Percentiles rank a stretch among this genome's conserved stretches.
phyloP scores from a whole-genome alignment of 257 asterid species.

The Rubia yunnanensis region DNA sequence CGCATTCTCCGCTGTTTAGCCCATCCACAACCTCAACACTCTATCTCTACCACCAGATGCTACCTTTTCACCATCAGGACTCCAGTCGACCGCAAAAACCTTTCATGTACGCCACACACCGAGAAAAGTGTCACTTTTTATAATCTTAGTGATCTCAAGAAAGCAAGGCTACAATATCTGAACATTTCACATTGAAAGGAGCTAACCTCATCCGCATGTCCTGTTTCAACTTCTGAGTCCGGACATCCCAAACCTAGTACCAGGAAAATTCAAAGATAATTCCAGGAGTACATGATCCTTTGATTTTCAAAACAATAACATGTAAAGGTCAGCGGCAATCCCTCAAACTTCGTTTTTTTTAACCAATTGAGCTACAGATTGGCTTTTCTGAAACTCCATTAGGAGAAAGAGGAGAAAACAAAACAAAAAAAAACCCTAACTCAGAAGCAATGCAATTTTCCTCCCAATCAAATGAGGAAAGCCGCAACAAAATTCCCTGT shows the following conservation, averaged over 20 bases:
- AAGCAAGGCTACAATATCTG: not conserved
- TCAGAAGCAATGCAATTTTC: not conserved
- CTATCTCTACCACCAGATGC: constrained; percentile 93
- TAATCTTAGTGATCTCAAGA: not conserved
- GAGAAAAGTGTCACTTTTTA: not conserved
- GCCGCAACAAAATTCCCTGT: constrained; percentile 85
- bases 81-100: constrained; percentile 99
- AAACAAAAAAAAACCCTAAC: not conserved
- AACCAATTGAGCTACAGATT: not conserved
- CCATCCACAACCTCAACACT: constrained; percentile 94
- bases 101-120: constrained; percentile 10
- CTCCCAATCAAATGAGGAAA: constrained; percentile 29
- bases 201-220: constrained; percentile 92
- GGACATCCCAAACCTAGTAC: constrained; percentile 83
- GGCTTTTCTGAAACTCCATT: not conserved
- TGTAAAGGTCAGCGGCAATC: not conserved
- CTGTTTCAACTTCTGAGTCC: constrained; percentile 77
- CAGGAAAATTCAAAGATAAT: constrained; percentile 1
- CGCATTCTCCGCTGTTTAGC: constrained; percentile 23
- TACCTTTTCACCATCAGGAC: constrained; percentile 97
- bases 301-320: too few species aligned
- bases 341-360: not conserved
- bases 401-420: too few species aligned
- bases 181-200: not conserved
- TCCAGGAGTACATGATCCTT: not conserved